Evolutionary conservation across 139 green algal species (phyloP).

Genomic region (Pycnococcus provasolii): DNA sequence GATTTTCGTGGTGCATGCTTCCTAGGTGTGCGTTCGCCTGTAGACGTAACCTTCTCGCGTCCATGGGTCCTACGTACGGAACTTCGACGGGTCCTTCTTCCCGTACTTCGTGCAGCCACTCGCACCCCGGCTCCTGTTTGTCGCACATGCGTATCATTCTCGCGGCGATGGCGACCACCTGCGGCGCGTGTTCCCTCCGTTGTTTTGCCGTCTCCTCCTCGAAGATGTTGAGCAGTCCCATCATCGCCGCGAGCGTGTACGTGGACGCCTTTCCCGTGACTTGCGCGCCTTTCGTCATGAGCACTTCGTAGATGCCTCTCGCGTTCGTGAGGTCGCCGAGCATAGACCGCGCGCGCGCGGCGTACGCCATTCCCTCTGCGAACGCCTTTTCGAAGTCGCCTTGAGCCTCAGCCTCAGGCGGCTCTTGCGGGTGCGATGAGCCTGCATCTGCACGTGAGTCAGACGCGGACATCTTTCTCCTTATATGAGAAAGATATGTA

Average conservation of each 20-base stretch:
- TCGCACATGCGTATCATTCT: not conserved
- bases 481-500: not conserved
- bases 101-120: no score
- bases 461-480: no score
- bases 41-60: no score
- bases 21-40: no score
- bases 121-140: not conserved
- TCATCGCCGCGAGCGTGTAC: not conserved
- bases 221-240: not conserved
- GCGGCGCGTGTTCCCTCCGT: not conserved
- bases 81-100: no score
- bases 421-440: no score
- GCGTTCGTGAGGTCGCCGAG: not conserved
- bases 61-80: no score
- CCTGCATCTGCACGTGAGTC: no score
- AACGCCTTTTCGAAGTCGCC: not conserved
- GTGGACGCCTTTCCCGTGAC: not conserved
- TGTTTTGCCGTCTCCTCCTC: not conserved
- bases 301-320: slow-evolving; percentile 1
- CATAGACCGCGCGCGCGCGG: not conserved
- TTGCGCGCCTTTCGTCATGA: not conserved
- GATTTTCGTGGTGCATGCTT: not conserved
- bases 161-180: not conserved
- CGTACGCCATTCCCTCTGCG: not conserved
- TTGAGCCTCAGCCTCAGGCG: no score